These are phyloP conservation scores for Barnettozyma populi DNA, from an alignment of 805 yeast species.

Conservation along the genomic window DNA sequence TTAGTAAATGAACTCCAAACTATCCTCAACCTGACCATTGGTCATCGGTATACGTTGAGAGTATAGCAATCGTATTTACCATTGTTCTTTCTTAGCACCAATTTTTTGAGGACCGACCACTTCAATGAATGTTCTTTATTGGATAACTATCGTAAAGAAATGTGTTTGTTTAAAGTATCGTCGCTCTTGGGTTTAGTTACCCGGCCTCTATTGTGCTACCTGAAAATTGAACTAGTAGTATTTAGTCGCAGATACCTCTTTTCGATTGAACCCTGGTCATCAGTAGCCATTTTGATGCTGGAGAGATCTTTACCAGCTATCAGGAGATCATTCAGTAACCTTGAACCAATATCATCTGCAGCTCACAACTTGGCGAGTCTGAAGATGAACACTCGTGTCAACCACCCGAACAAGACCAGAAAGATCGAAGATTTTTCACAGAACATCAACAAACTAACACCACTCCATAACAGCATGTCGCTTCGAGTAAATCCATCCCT, in stretches of 20 bases:
- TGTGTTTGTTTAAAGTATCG: too few relatives aligned
- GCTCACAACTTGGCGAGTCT: background rate
- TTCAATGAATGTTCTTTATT: too few relatives aligned
- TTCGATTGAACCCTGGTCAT: background rate
- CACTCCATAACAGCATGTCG: background rate
- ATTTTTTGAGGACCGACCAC: too few relatives aligned
- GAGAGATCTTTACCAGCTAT: background rate
- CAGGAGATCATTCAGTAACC: background rate
- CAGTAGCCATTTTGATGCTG: background rate
- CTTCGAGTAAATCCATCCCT: background rate
- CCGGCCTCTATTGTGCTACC: background rate
- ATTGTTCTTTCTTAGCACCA: too few relatives aligned
- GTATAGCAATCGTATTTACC: too few relatives aligned
- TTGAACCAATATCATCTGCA: background rate
- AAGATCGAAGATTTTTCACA: background rate
- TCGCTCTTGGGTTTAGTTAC: too few relatives aligned
- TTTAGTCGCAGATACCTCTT: too few relatives aligned
- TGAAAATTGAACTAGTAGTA: background rate
- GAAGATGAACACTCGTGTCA: background rate
- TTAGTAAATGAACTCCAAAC: too few relatives aligned
- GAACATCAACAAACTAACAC: background rate
- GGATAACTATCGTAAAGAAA: too few relatives aligned
- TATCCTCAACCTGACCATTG: too few relatives aligned
- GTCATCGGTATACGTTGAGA: too few relatives aligned
- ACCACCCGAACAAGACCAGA: background rate